Percentiles rank a stretch among this genome's conserved stretches.
Conservation (phyloP, 352 stramenopile species). For the Phytophthora cryptogea region DNA sequence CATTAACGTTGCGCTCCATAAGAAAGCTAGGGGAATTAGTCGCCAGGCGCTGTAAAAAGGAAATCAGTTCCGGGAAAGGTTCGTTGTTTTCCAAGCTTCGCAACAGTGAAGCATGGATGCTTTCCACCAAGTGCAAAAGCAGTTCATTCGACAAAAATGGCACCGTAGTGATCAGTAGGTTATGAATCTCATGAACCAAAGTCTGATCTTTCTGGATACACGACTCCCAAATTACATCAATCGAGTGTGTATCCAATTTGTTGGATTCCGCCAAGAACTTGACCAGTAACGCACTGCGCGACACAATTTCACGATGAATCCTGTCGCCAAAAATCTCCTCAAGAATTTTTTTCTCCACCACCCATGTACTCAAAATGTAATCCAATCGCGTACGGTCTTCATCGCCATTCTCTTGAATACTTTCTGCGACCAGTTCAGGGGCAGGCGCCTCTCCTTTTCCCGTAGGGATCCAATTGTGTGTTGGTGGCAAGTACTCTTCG, state of each 20-base stretch:
- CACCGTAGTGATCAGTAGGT: conserved; percentile 72
- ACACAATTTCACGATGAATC: conserved; percentile 90
- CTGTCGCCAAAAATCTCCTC: conserved; percentile 89
- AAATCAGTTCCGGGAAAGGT: conserved; percentile 66
- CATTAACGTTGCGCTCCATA: conserved; percentile 61
- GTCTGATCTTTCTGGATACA: conserved; percentile 87
- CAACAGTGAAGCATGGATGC: conserved; percentile 59
- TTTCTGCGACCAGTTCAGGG: conserved; percentile 73
- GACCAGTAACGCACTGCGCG: conserved; percentile 76
- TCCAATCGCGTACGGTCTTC: conserved; percentile 66
- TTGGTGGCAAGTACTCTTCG: conserved; percentile 93
- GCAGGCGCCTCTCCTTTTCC: conserved; percentile 72
- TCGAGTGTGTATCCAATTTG: conserved; percentile 60
- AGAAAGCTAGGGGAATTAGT: conserved; percentile 71
- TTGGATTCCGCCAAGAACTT: conserved; percentile 86
- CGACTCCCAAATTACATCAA: conserved; percentile 83
- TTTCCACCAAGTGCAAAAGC: conserved; percentile 72
- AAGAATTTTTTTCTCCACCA: conserved; percentile 73
- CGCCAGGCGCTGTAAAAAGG: conserved; percentile 81
- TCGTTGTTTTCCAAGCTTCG: conserved; percentile 61
- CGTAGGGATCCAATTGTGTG: conserved; percentile 88
- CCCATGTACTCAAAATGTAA: conserved; percentile 75
- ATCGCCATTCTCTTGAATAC: conserved; percentile 55
- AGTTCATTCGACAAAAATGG: conserved; percentile 77
- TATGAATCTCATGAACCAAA: conserved; percentile 85